A percentile compares a stretch with the other conserved stretches of the same genome.
These are phyloP conservation scores for Podospora pseudoanserina DNA, from an alignment of 495 filamentous ascomycete species.

Conservation along the genomic window DNA sequence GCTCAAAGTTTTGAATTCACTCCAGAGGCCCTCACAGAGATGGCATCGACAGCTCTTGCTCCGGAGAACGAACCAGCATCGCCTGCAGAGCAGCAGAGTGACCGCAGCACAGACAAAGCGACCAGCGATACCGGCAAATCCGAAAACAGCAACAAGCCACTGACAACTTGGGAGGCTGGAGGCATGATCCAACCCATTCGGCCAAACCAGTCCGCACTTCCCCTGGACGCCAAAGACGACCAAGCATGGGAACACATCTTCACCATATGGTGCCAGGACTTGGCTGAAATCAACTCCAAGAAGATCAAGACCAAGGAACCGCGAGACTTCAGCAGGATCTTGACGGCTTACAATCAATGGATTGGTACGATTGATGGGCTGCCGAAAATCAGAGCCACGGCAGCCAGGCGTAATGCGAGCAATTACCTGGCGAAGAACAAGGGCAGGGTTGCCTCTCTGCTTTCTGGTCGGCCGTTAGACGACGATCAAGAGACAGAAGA, in stretches of 20 bases:
- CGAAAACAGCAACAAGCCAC: neutral
- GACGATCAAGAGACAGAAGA: too few relatives aligned
- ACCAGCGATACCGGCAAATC: neutral
- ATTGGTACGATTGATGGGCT: constrained; percentile 18
- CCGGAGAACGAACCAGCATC: neutral
- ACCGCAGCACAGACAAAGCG: neutral
- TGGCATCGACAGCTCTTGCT: constrained; percentile 9
- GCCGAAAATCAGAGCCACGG: constrained; percentile 14
- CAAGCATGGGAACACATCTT: constrained; percentile 22
- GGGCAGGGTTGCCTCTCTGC: constrained; percentile 6
- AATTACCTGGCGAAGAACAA: constrained; percentile 13
- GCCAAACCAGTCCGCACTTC: neutral
- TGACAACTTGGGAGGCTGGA: neutral
- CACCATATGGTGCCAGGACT: constrained; percentile 21
- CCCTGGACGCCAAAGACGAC: constrained; percentile 3
- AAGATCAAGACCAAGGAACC: constrained; percentile 7
- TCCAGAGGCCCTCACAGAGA: constrained; percentile 3
- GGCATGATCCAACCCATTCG: neutral
- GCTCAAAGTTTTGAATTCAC: constrained; percentile 3
- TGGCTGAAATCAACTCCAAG: constrained; percentile 15
- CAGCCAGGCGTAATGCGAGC: constrained; percentile 16
- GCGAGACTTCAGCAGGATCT: constrained; percentile 7
- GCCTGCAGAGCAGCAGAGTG: neutral
- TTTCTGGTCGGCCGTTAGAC: neutral
- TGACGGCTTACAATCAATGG: constrained; percentile 19